A percentile compares a stretch with the other conserved stretches of the same genome.
phyloP scores from a whole-genome alignment of 2,329 filamentous ascomycete species.

The Coleophoma cylindrospora region DNA sequence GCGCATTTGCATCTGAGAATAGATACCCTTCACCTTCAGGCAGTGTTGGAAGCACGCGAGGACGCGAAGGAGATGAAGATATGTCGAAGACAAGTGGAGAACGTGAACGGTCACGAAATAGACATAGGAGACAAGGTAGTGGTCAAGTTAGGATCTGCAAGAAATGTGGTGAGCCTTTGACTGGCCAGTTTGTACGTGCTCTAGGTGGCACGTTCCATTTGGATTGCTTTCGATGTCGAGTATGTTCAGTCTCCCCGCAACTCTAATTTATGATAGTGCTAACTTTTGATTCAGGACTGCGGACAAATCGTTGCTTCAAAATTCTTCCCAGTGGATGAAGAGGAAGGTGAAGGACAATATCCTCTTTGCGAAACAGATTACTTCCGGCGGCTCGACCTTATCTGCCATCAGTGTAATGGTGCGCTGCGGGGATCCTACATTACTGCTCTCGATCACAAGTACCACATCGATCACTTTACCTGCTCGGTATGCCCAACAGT shows the following conservation, averaged over 20 bases:
- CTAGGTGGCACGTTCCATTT: constrained; percentile 92
- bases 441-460: constrained; percentile 94
- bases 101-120: constrained; percentile 50
- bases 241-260: constrained; percentile 33
- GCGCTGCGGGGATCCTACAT: constrained; percentile 96
- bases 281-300: constrained; percentile 65
- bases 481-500: constrained; percentile 95
- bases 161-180: constrained; percentile 83
- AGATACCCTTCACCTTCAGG: constrained; percentile 16
- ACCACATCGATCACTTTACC: constrained; percentile 98
- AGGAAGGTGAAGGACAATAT: constrained; percentile 80
- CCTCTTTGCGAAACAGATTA: constrained; percentile 98
- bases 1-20: constrained; percentile 19
- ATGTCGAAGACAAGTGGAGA: constrained; percentile 39
- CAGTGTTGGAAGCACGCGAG: constrained; percentile 18
- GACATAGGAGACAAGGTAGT: constrained; percentile 50
- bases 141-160: constrained; percentile 66
- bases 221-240: constrained; percentile 96
- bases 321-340: constrained; percentile 95
- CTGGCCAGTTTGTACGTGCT: constrained; percentile 93
- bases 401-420: constrained; percentile 89
- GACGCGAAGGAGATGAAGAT: constrained; percentile 13
- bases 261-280: not conserved
- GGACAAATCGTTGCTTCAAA: constrained; percentile 96
- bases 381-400: constrained; percentile 82